phyloP scores from a whole-genome alignment of 1,284 basidiomycete genomes.

The Coriolopsis trogii region DNA sequence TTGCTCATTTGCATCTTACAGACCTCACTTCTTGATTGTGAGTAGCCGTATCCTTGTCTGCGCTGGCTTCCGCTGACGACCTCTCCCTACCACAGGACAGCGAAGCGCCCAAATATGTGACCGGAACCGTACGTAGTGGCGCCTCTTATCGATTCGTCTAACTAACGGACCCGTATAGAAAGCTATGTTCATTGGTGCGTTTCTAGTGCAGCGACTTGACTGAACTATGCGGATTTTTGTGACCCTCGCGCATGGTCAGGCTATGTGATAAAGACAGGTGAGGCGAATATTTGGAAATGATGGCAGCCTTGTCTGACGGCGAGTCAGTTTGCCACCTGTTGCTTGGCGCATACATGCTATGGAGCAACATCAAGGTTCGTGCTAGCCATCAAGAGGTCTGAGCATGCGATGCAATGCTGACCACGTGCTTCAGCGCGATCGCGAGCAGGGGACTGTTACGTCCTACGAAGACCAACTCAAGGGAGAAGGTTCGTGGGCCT shows the following conservation, averaged over 20 bases:
- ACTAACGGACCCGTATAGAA: neutral
- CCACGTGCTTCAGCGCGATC: constrained; percentile 15
- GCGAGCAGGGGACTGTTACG: constrained; percentile 17
- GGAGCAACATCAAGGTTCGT: constrained; percentile 23
- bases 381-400: fast-evolving
- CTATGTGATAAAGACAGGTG: constrained; percentile 24
- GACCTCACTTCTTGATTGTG: constrained; percentile 24
- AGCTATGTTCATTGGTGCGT: constrained; percentile 25
- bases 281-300: neutral
- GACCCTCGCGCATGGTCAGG: constrained; percentile 3
- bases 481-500: constrained; percentile 18
- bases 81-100: constrained; percentile 18
- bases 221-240: neutral
- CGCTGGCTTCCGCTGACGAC: too few species aligned
- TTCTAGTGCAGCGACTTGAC: neutral
- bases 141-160: neutral
- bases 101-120: constrained; percentile 16
- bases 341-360: constrained; percentile 25
- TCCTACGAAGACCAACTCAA: constrained; percentile 24
- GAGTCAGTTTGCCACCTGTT: constrained; percentile 15
- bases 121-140: constrained; percentile 7
- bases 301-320: neutral
- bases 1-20: neutral
- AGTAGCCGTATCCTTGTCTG: neutral
- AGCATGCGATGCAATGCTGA: neutral